Percentiles rank a stretch among this genome's conserved stretches.
phyloP scores from a whole-genome alignment of 768 basidiomycete species.

The Trametes elegans region DNA sequence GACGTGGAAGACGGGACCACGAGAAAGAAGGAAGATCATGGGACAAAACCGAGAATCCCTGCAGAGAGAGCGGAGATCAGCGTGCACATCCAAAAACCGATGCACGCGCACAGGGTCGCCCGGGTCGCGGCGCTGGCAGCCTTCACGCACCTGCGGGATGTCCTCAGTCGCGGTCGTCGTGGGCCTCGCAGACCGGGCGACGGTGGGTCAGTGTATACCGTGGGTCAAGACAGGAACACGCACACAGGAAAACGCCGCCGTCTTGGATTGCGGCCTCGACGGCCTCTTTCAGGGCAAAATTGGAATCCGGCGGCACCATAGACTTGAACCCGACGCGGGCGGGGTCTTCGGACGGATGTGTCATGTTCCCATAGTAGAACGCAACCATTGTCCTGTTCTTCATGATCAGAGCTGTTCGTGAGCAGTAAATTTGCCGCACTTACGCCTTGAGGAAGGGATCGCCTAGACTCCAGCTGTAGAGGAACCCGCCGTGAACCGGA shows the following conservation, averaged over 20 bases:
- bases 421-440: slow-evolving; percentile 14
- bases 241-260: slow-evolving; percentile 33
- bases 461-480: slow-evolving; percentile 78
- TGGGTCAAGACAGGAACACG: not conserved
- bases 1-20: not conserved
- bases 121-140: not conserved
- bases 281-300: slow-evolving; percentile 35
- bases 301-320: slow-evolving; percentile 60
- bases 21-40: not conserved
- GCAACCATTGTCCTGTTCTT: slow-evolving; percentile 54
- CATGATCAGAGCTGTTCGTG: not conserved
- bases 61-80: slow-evolving; percentile 4
- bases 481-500: slow-evolving; percentile 50
- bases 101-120: not conserved
- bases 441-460: slow-evolving; percentile 76
- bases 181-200: not conserved
- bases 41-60: not conserved
- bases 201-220: not conserved
- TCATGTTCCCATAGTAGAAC: slow-evolving; percentile 73
- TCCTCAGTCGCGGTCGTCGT: not conserved
- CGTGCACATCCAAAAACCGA: not conserved
- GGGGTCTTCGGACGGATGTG: slow-evolving; percentile 62
- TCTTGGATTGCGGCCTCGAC: slow-evolving; percentile 31
- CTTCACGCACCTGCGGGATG: not conserved
- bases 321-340: slow-evolving; percentile 72